Evolutionary conservation across 345 rosid genomes (phyloP).

Genomic region (Bruguiera sexangula): DNA sequence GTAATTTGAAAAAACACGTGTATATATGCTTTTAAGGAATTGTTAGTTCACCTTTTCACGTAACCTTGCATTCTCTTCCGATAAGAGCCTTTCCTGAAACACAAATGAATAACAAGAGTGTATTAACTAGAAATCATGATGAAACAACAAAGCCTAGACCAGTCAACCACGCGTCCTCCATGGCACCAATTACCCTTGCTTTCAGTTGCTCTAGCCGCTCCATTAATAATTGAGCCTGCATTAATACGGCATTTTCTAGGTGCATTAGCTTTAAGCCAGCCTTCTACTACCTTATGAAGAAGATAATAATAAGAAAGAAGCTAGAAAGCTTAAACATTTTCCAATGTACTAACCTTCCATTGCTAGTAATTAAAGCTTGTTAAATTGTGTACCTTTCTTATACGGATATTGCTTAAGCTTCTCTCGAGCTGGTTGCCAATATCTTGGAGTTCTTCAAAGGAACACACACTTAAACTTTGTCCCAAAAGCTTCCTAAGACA

Average conservation of each 20-base stretch:
- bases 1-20: too few species aligned
- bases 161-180: background rate
- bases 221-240: slow-evolving; percentile 41
- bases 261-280: background rate
- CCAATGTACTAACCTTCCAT: too few species aligned
- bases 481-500: slow-evolving; percentile 55
- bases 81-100: slow-evolving; percentile 47
- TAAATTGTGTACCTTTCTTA: slow-evolving; percentile 45
- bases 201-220: slow-evolving; percentile 45
- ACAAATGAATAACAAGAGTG: background rate
- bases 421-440: slow-evolving; percentile 41
- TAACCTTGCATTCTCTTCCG: slow-evolving; percentile 44
- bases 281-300: too few species aligned
- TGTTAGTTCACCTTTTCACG: slow-evolving; percentile 30
- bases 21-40: too few species aligned
- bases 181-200: slow-evolving; percentile 34
- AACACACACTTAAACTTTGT: slow-evolving; percentile 40
- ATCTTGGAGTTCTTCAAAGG: slow-evolving; percentile 41
- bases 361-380: too few species aligned
- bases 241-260: background rate
- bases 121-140: background rate
- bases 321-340: too few species aligned
- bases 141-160: background rate
- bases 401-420: slow-evolving; percentile 49
- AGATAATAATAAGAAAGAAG: too few species aligned